Conservation (phyloP, 1,284 basidiomycete species). For the Cystobasidium pallidum region DNA sequence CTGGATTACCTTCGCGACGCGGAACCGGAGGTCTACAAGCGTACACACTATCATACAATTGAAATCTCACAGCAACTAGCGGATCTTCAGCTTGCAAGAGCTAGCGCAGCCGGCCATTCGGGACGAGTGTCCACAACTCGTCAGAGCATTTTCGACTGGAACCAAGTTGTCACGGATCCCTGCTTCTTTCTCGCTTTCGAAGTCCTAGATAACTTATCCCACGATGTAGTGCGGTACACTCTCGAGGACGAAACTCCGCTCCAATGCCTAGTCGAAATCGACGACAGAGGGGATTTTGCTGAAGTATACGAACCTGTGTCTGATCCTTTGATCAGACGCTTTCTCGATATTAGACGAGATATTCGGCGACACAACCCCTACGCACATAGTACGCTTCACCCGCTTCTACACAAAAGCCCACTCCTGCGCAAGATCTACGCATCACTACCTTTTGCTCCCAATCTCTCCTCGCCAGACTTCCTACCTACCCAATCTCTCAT, state of each 20-base stretch:
- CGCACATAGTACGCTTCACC: slow-evolving; percentile 64
- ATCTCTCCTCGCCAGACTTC: slow-evolving; percentile 86
- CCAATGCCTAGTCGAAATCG: slow-evolving; percentile 81
- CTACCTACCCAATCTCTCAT: slow-evolving; percentile 89
- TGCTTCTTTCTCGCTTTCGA: slow-evolving; percentile 95
- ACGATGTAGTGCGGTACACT: slow-evolving; percentile 92
- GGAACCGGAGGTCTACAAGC: slow-evolving; percentile 88
- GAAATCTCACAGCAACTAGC: slow-evolving; percentile 86
- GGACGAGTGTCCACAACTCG: slow-evolving; percentile 73
- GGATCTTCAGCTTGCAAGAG: slow-evolving; percentile 64
- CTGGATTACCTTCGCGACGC: slow-evolving; percentile 75
- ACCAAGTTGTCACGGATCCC: slow-evolving; percentile 72
- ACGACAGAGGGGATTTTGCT: slow-evolving; percentile 80
- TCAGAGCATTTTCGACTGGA: slow-evolving; percentile 87
- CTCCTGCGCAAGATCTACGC: slow-evolving; percentile 67
- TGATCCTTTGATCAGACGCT: slow-evolving; percentile 79
- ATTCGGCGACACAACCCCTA: slow-evolving; percentile 27
- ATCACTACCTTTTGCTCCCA: slow-evolving; percentile 82
- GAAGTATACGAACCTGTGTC: slow-evolving; percentile 81
- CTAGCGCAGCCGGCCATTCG: slow-evolving; percentile 57
- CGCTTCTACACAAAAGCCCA: slow-evolving; percentile 62
- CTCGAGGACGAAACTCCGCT: slow-evolving; percentile 74
- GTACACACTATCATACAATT: slow-evolving; percentile 87
- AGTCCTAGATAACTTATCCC: slow-evolving; percentile 96
- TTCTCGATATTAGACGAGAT: slow-evolving; percentile 56